A percentile compares a stretch with the other conserved stretches of the same genome.
These are phyloP conservation scores for Fomitopsis pinicola DNA, from an alignment of 1,284 basidiomycete species.

Conservation along the genomic window DNA sequence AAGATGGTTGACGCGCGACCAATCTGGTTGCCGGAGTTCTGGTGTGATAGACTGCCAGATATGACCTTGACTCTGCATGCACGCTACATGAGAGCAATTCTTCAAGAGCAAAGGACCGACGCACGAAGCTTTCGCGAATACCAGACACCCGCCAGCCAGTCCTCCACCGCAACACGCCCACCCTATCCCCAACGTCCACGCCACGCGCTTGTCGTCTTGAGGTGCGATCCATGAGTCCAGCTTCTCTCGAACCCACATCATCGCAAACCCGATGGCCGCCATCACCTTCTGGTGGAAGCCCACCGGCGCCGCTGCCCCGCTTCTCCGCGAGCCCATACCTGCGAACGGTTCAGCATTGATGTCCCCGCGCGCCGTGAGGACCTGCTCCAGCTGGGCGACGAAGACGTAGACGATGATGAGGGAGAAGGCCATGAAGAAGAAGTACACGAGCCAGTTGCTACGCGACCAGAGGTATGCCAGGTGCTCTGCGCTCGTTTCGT, in stretches of 20 bases:
- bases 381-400: conserved; percentile 60
- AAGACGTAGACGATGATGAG: conserved; percentile 64
- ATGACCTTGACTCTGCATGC: conserved; percentile 65
- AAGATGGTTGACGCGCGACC: conserved; percentile 78
- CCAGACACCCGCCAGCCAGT: conserved; percentile 82
- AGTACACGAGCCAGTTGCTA: conserved; percentile 84
- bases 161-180: conserved; percentile 92
- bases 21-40: conserved; percentile 83
- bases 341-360: conserved; percentile 54
- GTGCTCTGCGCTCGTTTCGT: conserved; percentile 65
- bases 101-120: conserved; percentile 27
- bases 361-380: conserved; percentile 64
- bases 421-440: conserved; percentile 73
- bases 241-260: conserved; percentile 52
- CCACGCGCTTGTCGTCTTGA: conserved; percentile 78
- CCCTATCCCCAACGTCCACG: conserved; percentile 86
- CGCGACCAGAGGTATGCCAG: conserved; percentile 82
- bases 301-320: conserved; percentile 19
- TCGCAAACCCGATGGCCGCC: conserved; percentile 40
- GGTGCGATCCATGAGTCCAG: conserved; percentile 75
- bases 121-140: conserved; percentile 88
- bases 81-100: conserved; percentile 5
- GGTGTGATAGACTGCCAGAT: conserved; percentile 68
- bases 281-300: conserved; percentile 28
- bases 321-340: conserved; percentile 30